phyloP scores from a whole-genome alignment of 192 early-diverging fungal genomes.

The Rhizophagus sp. region DNA sequence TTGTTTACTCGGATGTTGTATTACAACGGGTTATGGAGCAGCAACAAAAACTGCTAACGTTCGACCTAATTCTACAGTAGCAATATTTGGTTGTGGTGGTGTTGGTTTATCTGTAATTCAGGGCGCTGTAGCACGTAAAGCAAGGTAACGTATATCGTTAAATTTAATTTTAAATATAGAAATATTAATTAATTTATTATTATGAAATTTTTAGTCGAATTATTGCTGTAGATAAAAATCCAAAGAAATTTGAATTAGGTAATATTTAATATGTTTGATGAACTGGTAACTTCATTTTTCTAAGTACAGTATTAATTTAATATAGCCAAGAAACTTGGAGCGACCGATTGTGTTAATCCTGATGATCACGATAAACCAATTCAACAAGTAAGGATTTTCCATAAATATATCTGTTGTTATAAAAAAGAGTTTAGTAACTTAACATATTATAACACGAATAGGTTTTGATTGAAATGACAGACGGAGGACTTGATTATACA shows the following conservation, averaged over 20 bases:
- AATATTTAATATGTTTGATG: slow-evolving; percentile 33
- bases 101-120: slow-evolving; percentile 91
- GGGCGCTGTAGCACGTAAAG: slow-evolving; percentile 69
- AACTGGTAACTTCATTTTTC: not conserved
- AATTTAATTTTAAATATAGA: too few species aligned
- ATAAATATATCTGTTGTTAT: not conserved
- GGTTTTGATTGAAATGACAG: slow-evolving; percentile 86
- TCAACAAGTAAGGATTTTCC: slow-evolving; percentile 51
- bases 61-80: slow-evolving; percentile 70
- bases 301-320: not conserved
- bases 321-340: slow-evolving; percentile 63
- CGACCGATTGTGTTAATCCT: slow-evolving; percentile 90
- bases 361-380: slow-evolving; percentile 79
- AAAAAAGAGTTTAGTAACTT: not conserved
- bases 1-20: slow-evolving; percentile 94
- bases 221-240: slow-evolving; percentile 91
- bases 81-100: slow-evolving; percentile 94
- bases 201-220: slow-evolving; percentile 51
- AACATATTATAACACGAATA: slow-evolving; percentile 24
- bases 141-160: slow-evolving; percentile 27
- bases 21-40: slow-evolving; percentile 93
- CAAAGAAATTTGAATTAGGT: slow-evolving; percentile 64
- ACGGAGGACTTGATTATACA: slow-evolving; percentile 95
- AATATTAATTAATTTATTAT: too few species aligned
- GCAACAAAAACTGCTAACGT: slow-evolving; percentile 92